phyloP scores from a whole-genome alignment of 129 eudicot genomes.

The Centaurea solstitialis region DNA sequence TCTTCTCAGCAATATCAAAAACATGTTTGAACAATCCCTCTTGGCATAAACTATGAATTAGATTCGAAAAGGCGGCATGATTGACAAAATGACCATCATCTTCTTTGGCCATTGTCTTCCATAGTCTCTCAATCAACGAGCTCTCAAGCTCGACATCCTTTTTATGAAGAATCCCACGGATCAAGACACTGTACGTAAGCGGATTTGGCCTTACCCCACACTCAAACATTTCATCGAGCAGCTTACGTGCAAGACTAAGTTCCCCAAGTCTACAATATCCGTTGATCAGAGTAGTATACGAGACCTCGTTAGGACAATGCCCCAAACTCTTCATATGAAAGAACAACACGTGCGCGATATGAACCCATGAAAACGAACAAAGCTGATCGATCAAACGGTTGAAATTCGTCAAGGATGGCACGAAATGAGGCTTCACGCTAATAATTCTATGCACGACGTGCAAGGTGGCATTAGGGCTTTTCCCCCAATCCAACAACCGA shows the following conservation, averaged over 20 bases:
- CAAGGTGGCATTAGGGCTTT: conserved; percentile 46
- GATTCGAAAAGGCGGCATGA: conserved; percentile 74
- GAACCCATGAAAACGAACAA: conserved; percentile 37
- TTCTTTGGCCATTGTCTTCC: conserved; percentile 54
- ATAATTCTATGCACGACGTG: conserved; percentile 39
- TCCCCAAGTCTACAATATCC: conserved; percentile 70
- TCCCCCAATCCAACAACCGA: conserved; percentile 43
- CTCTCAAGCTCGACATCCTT: conserved; percentile 40
- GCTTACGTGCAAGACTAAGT: conserved; percentile 47
- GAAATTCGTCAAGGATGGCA: conserved; percentile 67
- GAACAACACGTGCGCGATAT: conserved; percentile 50
- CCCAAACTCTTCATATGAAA: conserved; percentile 61
- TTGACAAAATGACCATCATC: conserved; percentile 44
- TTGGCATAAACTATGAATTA: conserved; percentile 58
- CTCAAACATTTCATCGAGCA: conserved; percentile 82
- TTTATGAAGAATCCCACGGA: conserved; percentile 51
- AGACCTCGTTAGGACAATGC: conserved; percentile 60
- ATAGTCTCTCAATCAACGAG: conserved; percentile 46
- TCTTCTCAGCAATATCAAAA: conserved; percentile 64
- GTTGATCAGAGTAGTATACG: conserved; percentile 70
- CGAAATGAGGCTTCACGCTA: conserved; percentile 58
- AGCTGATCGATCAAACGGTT: conserved; percentile 73
- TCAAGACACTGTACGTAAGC: conserved; percentile 57
- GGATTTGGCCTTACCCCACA: conserved; percentile 58
- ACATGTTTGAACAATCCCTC: conserved; percentile 61